Conservation (phyloP, 1,284 basidiomycete genomes). For the Lentinula novae-zelandiae region DNA sequence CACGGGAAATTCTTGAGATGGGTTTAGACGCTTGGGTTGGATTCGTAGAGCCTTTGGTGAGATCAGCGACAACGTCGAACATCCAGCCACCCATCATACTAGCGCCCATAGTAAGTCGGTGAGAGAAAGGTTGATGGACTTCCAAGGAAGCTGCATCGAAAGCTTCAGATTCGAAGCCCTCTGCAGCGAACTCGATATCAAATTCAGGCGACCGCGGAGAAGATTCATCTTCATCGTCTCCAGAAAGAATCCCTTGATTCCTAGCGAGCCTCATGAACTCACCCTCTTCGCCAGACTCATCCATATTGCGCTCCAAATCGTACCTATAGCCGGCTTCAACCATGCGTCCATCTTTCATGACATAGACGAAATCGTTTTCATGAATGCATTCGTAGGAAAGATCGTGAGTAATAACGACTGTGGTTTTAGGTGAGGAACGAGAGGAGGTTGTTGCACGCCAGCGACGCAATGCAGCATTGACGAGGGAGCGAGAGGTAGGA, state of each 20-base stretch:
- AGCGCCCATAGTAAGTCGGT: conserved; percentile 9
- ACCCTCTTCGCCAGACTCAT: conserved; percentile 42
- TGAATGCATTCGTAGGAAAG: conserved; percentile 51
- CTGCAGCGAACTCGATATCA: background rate
- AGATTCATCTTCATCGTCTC: background rate
- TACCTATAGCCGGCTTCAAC: conserved; percentile 85
- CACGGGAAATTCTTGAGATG: background rate
- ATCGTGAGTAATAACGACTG: conserved; percentile 96
- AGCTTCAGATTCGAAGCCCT: background rate
- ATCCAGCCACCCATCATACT: conserved; percentile 64
- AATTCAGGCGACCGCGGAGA: background rate
- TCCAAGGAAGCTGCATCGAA: conserved; percentile 6
- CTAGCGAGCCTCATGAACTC: conserved; percentile 58
- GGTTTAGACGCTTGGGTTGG: conserved; percentile 16
- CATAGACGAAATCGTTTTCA: conserved; percentile 84
- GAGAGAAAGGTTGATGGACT: conserved; percentile 19
- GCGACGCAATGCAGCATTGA: conserved; percentile 83
- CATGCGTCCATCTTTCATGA: conserved; percentile 81
- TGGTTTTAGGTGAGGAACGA: conserved; percentile 54
- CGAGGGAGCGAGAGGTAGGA: conserved; percentile 80
- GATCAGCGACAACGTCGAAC: conserved; percentile 69
- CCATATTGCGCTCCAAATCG: conserved; percentile 55
- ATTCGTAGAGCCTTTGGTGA: conserved; percentile 35
- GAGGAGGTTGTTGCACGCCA: conserved; percentile 62
- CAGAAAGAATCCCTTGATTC: conserved; percentile 7